Conservation (phyloP, 805 yeast genomes). For the Lipomyces yamanashiensis region DNA sequence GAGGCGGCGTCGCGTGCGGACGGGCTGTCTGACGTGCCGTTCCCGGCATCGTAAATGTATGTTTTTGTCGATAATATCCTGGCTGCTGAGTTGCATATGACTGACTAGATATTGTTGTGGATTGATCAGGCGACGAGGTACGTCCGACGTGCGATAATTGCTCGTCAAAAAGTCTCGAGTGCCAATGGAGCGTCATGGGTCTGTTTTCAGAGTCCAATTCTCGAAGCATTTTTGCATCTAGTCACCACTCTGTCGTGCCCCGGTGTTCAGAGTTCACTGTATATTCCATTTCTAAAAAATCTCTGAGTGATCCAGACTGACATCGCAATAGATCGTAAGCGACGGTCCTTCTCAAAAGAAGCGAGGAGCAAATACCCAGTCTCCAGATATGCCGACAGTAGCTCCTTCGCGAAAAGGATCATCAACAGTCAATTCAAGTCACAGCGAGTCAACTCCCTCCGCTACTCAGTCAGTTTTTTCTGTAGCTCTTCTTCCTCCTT, state of each 20-base stretch:
- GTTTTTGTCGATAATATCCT: not conserved
- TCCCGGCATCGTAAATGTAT: slow-evolving; percentile 27
- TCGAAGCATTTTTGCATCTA: slow-evolving; percentile 2
- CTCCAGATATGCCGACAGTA: too few relatives aligned
- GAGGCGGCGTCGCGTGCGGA: slow-evolving; percentile 21
- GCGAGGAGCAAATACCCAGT: not conserved
- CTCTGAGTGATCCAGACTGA: not conserved
- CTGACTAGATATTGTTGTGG: not conserved
- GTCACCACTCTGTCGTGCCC: slow-evolving; percentile 19
- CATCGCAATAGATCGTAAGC: slow-evolving; percentile 14
- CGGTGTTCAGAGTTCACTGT: slow-evolving; percentile 11
- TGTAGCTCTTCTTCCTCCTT: not conserved
- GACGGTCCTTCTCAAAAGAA: slow-evolving; percentile 14
- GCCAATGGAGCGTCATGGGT: slow-evolving; percentile 19
- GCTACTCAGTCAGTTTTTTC: not conserved
- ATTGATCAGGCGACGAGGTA: slow-evolving; percentile 24
- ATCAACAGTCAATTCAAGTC: too few relatives aligned
- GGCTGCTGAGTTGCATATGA: not conserved
- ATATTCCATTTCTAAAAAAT: not conserved
- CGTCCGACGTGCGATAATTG: slow-evolving; percentile 26
- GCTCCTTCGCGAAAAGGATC: too few relatives aligned
- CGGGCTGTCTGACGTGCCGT: slow-evolving; percentile 30
- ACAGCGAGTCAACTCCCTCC: too few relatives aligned
- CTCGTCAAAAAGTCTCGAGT: slow-evolving; percentile 4
- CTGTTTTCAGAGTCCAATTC: slow-evolving; percentile 20